Base-by-base conservation (phyloP, 2,329 filamentous ascomycete genomes). In the Boeremia lycopersici region DNA sequence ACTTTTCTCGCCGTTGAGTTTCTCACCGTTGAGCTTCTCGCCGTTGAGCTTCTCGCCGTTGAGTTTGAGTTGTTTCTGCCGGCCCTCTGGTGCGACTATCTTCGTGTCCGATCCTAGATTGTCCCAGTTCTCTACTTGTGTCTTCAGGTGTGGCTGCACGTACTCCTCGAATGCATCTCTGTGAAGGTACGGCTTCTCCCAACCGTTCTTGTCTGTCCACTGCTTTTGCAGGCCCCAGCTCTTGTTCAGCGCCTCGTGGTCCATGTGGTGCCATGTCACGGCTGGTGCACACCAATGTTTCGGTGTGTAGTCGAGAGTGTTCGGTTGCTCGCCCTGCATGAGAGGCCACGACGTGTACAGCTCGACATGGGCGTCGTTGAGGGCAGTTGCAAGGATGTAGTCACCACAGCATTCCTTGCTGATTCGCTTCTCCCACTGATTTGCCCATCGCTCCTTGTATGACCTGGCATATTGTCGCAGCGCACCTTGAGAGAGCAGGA, bases 231-330 rank as follows among this genome's bases (percentile, higher is more conserved):
- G 49, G 4, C 66, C 53, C 73, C 73, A 75, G 26, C 73, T 59
- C 43, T 43, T 51, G 9, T 65, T 62, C 12, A 73, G 62, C 6
- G 69, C 62, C 1, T 59, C 59, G 2, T 52, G 33, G 2, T 55
- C 51, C 49, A 74, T 60, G 25, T 70, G 64, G 34, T 76, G 69
- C 74, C 73, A 77, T 3, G 72, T 74, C 4, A 80, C 61, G 10
- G 73, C 73, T 5, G 78, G 76, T 1, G 61, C 56, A 55, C 79
- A 81, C 78, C 78, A 81, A 15, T 77, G 68, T 31, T 63, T 67
- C 10, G 66, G 44, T 1, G 67, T 71, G 68, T 71, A 80, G 34
- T 76, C 71, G 26, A 80, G 65, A 0, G 72, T 74, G 31, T 62
- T 61, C 5, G 76, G 75, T 17, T 72, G 75, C 50, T 78, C 77